Conservation (phyloP, 2,329 filamentous ascomycete species). For the Monosporascus sp. region DNA sequence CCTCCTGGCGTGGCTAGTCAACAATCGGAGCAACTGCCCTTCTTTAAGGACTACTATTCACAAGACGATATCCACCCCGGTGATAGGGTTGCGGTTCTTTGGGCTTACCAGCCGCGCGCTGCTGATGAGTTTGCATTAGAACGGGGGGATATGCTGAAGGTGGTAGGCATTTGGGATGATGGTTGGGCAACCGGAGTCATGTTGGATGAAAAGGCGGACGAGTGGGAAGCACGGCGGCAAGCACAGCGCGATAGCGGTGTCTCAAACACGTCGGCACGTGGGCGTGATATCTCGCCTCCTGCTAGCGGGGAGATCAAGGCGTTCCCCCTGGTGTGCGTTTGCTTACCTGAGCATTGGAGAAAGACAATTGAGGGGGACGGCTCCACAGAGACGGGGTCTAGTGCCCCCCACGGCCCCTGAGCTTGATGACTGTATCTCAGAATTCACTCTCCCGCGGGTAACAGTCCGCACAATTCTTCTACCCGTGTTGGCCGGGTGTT, state of each 20-base stretch:
- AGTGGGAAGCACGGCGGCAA: conserved; percentile 75
- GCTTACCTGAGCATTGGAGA: conserved; percentile 90
- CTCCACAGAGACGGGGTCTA: conserved; percentile 59
- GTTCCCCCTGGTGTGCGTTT: conserved; percentile 94
- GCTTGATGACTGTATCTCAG: conserved; percentile 10
- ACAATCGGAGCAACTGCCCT: conserved; percentile 90
- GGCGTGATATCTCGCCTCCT: conserved; percentile 56
- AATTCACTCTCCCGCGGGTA: conserved; percentile 13
- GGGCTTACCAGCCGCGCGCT: conserved; percentile 94
- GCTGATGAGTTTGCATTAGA: conserved; percentile 91
- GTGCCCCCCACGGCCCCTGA: conserved; percentile 25
- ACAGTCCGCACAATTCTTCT: conserved; percentile 15
- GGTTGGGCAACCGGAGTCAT: conserved; percentile 95
- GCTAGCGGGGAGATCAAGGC: conserved; percentile 86
- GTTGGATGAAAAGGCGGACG: conserved; percentile 76
- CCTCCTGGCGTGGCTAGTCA: conserved; percentile 79
- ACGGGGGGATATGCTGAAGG: conserved; percentile 94
- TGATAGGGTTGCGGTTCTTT: conserved; percentile 84
- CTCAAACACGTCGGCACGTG: conserved; percentile 67
- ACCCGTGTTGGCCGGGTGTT: conserved; percentile 37
- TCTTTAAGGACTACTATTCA: conserved; percentile 99
- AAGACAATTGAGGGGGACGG: conserved; percentile 92
- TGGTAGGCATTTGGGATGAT: conserved; percentile 98
- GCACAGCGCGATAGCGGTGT: conserved; percentile 89
- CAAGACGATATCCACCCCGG: conserved; percentile 91